A percentile compares a stretch with the other conserved stretches of the same genome.
Conservation (phyloP, 176 grass and related monocot species). For the Hsuehochloa calcarea region DNA sequence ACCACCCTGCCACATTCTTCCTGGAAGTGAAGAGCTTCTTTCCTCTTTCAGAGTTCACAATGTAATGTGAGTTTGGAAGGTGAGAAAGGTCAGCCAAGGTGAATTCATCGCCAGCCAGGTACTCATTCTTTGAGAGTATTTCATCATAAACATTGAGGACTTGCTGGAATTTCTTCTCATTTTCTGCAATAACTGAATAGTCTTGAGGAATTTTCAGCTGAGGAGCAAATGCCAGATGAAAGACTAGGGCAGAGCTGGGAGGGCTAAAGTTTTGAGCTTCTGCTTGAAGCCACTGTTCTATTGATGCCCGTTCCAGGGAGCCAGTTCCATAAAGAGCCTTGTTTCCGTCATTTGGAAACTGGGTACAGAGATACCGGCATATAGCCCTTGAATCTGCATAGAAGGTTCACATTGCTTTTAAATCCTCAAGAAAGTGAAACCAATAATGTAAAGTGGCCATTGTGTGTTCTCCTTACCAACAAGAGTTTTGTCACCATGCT, state of each 20-base stretch:
- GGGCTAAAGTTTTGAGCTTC: conserved; percentile 67
- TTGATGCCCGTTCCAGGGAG: conserved; percentile 63
- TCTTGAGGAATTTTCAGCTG: conserved; percentile 45
- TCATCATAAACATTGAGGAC: conserved; percentile 58
- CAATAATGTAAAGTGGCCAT: neutral
- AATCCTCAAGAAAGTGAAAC: conserved; percentile 12
- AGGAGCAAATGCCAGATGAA: conserved; percentile 73
- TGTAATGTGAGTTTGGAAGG: conserved; percentile 75
- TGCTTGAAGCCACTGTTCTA: conserved; percentile 86
- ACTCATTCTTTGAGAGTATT: conserved; percentile 55
- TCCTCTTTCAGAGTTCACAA: conserved; percentile 54
- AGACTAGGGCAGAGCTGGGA: conserved; percentile 71
- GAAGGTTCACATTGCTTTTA: conserved; percentile 1
- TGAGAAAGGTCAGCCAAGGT: conserved; percentile 64
- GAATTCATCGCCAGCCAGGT: conserved; percentile 52
- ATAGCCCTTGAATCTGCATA: conserved; percentile 49
- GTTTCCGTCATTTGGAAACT: conserved; percentile 64
- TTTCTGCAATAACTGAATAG: conserved; percentile 46
- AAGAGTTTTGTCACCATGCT: conserved; percentile 64
- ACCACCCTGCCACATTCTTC: conserved; percentile 81
- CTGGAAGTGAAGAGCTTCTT: conserved; percentile 63
- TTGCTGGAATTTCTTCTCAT: conserved; percentile 54
- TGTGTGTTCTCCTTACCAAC: conserved; percentile 49
- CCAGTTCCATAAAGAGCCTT: conserved; percentile 62
- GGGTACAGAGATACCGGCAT: conserved; percentile 61